Evolutionary conservation across 169 alveolate genomes (phyloP).

Genomic region (Plasmodium berghei): DNA sequence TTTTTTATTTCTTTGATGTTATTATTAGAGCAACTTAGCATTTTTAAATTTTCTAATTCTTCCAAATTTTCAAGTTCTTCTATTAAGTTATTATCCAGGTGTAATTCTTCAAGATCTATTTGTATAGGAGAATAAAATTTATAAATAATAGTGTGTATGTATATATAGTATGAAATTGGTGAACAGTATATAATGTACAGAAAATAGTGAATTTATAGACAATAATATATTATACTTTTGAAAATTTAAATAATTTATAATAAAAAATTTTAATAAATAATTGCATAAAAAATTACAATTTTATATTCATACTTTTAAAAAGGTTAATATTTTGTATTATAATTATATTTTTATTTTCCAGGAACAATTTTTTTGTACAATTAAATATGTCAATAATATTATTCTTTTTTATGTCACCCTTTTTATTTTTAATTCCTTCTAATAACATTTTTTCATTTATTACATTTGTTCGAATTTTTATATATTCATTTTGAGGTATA

Average conservation of each 20-base stretch:
- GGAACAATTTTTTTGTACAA: conserved; percentile 18
- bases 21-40: conserved; percentile 36
- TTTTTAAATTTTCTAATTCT: conserved; percentile 26
- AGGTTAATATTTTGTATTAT: conserved; percentile 57
- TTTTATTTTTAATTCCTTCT: conserved; percentile 17
- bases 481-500: conserved; percentile 50
- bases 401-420: neutral
- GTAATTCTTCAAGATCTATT: conserved; percentile 49
- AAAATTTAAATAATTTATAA: too few relatives aligned
- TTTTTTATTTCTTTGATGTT: conserved; percentile 62
- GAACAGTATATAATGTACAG: too few relatives aligned
- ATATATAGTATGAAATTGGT: too few relatives aligned
- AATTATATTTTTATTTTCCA: conserved; percentile 48
- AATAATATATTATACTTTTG: too few relatives aligned
- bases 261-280: too few relatives aligned
- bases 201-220: too few relatives aligned
- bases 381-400: conserved; percentile 32
- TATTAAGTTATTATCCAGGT: conserved; percentile 50
- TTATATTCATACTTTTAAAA: conserved; percentile 28
- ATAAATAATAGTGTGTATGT: too few relatives aligned
- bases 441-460: conserved; percentile 65
- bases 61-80: conserved; percentile 62
- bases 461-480: conserved; percentile 35
- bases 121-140: neutral
- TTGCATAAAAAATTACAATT: too few relatives aligned